A percentile compares a stretch with the other conserved stretches of the same genome.
Conservation (phyloP, 129 eudicot genomes). For the Flaveria brownii region DNA sequence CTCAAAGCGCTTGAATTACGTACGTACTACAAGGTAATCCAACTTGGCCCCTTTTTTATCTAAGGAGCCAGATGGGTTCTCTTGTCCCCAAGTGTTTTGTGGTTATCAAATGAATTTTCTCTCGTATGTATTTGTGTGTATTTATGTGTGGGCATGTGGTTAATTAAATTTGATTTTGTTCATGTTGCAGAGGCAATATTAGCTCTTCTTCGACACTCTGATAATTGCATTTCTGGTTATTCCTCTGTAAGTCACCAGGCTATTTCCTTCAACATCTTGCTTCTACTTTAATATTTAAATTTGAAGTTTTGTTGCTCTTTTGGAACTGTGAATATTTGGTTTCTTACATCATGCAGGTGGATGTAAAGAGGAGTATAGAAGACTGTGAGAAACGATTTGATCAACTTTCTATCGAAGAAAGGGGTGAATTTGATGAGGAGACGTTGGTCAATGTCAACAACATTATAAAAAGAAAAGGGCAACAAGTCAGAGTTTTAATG, state of each 20-base stretch:
- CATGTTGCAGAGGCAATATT: constrained; percentile 67
- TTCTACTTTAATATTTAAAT: background rate
- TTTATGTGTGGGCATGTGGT: background rate
- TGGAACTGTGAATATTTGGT: constrained; percentile 18
- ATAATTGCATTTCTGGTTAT: constrained; percentile 86
- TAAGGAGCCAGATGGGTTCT: no score
- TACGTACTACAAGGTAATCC: constrained; percentile 75
- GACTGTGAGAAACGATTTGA: no score
- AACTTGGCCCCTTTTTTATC: no score
- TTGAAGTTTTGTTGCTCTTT: background rate
- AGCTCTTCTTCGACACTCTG: constrained; percentile 87
- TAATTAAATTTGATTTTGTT: no score
- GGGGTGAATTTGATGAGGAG: no score
- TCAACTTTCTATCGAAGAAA: no score
- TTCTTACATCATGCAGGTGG: constrained; percentile 45
- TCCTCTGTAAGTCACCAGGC: constrained; percentile 61
- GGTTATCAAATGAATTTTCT: no score
- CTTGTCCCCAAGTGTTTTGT: no score
- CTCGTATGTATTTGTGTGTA: background rate
- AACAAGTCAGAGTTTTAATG: no score
- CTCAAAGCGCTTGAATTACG: constrained; percentile 52
- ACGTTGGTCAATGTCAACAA: no score
- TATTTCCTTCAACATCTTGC: background rate
- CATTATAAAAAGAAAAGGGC: no score
- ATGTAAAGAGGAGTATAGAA: no score